Percentiles rank a stretch among this genome's conserved stretches.
phyloP scores from a whole-genome alignment of 805 yeast genomes.

The Ogataea sp. region DNA sequence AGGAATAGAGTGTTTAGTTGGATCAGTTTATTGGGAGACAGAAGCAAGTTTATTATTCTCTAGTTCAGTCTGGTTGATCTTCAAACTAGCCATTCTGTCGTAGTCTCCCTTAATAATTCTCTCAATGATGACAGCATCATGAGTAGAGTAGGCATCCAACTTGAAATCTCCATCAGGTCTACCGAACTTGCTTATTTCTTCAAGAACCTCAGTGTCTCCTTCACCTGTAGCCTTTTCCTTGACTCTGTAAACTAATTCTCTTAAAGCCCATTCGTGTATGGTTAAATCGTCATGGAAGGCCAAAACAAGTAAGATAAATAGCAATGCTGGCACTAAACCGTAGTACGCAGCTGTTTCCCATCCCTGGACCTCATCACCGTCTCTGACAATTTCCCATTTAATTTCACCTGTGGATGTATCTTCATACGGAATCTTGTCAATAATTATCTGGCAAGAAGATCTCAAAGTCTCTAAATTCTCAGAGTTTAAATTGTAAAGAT shows the following conservation, averaged over 20 bases:
- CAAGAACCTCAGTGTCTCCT: conserved; percentile 45
- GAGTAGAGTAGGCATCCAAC: conserved; percentile 48
- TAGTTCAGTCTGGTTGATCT: conserved; percentile 28
- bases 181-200: conserved; percentile 27
- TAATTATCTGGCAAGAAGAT: conserved; percentile 52
- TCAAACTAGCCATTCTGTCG: conserved; percentile 57
- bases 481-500: conserved; percentile 52
- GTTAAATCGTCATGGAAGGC: conserved; percentile 42
- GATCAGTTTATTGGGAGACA: background rate
- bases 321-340: conserved; percentile 63
- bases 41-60: background rate
- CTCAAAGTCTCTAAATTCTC: conserved; percentile 51
- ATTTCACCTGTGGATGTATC: conserved; percentile 73
- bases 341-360: conserved; percentile 76
- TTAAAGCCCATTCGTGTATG: conserved; percentile 71
- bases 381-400: conserved; percentile 72
- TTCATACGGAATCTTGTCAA: conserved; percentile 79
- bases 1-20: no score
- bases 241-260: conserved; percentile 71
- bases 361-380: conserved; percentile 64
- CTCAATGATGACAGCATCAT: conserved; percentile 74
- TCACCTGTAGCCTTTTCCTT: conserved; percentile 57
- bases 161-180: conserved; percentile 36
- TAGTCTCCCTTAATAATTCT: conserved; percentile 79
- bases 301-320: conserved; percentile 43